These are phyloP conservation scores for Neofusicoccum umdonicola DNA, from an alignment of 2,329 filamentous ascomycete species.

Conservation along the genomic window DNA sequence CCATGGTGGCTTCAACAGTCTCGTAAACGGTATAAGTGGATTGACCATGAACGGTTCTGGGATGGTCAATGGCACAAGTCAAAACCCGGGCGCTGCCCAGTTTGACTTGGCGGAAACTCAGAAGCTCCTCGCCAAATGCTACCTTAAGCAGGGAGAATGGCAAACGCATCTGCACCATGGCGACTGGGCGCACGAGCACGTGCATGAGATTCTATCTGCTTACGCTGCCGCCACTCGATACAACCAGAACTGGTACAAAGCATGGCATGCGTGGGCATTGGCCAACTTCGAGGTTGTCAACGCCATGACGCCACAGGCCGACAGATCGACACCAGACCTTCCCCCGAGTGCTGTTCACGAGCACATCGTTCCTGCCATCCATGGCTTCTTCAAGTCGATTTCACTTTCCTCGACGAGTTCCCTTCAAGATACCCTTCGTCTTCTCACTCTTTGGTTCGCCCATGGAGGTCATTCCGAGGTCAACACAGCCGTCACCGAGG, in stretches of 20 bases:
- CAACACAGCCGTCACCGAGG: slow-evolving; percentile 82
- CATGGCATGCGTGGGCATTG: slow-evolving; percentile 97
- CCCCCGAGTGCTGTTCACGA: slow-evolving; percentile 71
- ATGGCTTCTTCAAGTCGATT: slow-evolving; percentile 97
- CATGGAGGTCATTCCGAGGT: slow-evolving; percentile 88
- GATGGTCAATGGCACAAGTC: slow-evolving; percentile 30
- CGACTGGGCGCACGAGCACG: slow-evolving; percentile 83
- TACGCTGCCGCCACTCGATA: slow-evolving; percentile 91
- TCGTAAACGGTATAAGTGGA: slow-evolving; percentile 51
- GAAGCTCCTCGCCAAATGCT: slow-evolving; percentile 87
- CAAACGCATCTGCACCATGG: slow-evolving; percentile 80
- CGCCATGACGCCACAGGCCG: slow-evolving; percentile 65
- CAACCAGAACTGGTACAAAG: slow-evolving; percentile 96
- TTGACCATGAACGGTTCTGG: slow-evolving; percentile 34
- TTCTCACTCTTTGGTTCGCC: slow-evolving; percentile 94
- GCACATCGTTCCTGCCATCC: slow-evolving; percentile 90
- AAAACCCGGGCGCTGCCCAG: slow-evolving; percentile 27
- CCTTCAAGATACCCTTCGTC: slow-evolving; percentile 86
- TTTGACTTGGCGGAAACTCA: slow-evolving; percentile 54
- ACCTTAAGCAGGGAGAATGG: slow-evolving; percentile 95
- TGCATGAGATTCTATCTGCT: slow-evolving; percentile 84
- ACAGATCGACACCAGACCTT: slow-evolving; percentile 56
- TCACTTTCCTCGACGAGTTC: slow-evolving; percentile 87
- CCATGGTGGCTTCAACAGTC: slow-evolving; percentile 37
- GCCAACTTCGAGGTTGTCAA: slow-evolving; percentile 99